Percentiles rank a stretch among this genome's conserved stretches.
Conservation (phyloP, 2,329 filamentous ascomycete species). For the Calonectria hawksworthii region DNA sequence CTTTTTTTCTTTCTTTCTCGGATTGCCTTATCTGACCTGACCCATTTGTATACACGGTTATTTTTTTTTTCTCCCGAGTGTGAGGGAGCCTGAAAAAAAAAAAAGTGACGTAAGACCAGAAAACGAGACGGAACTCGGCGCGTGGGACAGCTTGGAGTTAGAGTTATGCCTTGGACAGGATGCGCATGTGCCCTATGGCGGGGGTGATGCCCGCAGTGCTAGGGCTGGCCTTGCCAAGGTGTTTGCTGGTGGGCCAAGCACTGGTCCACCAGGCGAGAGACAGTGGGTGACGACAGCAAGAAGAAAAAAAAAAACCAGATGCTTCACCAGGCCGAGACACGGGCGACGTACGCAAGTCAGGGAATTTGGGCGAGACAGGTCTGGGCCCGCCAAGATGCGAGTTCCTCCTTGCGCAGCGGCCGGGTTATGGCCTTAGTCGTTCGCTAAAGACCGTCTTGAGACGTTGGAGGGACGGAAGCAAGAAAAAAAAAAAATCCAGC, state of each 20-base stretch:
- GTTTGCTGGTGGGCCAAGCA: background rate
- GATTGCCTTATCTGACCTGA: background rate
- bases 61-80: no score
- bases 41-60: background rate
- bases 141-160: background rate
- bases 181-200: background rate
- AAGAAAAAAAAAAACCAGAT: no score
- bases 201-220: background rate
- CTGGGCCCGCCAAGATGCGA: background rate
- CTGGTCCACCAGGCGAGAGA: background rate
- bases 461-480: background rate
- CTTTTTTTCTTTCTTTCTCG: background rate
- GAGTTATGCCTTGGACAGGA: background rate
- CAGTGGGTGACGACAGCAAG: background rate
- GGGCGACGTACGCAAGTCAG: background rate
- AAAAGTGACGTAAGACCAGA: slow-evolving; percentile 7
- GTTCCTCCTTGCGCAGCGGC: background rate
- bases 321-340: background rate
- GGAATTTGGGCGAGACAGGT: background rate
- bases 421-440: background rate
- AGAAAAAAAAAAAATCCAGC: background rate
- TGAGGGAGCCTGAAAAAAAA: background rate
- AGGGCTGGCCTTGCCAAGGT: slow-evolving; percentile 5
- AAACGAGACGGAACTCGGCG: background rate
- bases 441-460: background rate